A percentile compares a stretch with the other conserved stretches of the same genome.
Evolutionary conservation across 202 grass and related monocot genomes (phyloP).

Genomic region (Saccharum hybrid): DNA sequence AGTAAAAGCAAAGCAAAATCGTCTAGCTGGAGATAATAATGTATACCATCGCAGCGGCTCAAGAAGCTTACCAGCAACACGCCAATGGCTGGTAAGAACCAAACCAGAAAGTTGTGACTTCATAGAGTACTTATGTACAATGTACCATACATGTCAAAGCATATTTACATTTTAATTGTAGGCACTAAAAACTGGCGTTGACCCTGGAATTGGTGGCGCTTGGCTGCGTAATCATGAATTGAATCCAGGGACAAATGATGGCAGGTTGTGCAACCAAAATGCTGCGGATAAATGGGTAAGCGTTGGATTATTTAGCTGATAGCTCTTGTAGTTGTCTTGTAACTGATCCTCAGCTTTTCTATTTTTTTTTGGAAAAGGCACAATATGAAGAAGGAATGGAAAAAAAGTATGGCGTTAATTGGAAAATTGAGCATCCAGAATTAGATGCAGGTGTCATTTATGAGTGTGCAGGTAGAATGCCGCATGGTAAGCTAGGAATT

Average conservation of each 20-base stretch:
- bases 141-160: neutral
- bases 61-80: too few species aligned
- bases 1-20: too few species aligned
- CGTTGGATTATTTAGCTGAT: neutral
- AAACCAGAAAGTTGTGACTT: too few species aligned
- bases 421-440: neutral
- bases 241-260: neutral
- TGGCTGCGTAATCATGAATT: neutral
- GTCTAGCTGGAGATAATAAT: too few species aligned
- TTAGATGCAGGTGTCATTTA: neutral
- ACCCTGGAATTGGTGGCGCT: neutral
- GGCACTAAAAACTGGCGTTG: neutral
- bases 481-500: too few species aligned
- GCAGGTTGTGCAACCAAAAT: neutral
- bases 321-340: neutral
- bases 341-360: neutral
- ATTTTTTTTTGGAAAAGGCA: neutral
- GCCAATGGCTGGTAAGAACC: too few species aligned
- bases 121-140: neutral
- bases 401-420: neutral
- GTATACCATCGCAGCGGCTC: too few species aligned
- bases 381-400: neutral
- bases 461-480: conserved; percentile 2
- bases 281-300: too few species aligned
- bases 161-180: neutral